A percentile compares a stretch with the other conserved stretches of the same genome.
phyloP scores from a whole-genome alignment of 2,329 filamentous ascomycete genomes.

The Curvularia eragrostidis region DNA sequence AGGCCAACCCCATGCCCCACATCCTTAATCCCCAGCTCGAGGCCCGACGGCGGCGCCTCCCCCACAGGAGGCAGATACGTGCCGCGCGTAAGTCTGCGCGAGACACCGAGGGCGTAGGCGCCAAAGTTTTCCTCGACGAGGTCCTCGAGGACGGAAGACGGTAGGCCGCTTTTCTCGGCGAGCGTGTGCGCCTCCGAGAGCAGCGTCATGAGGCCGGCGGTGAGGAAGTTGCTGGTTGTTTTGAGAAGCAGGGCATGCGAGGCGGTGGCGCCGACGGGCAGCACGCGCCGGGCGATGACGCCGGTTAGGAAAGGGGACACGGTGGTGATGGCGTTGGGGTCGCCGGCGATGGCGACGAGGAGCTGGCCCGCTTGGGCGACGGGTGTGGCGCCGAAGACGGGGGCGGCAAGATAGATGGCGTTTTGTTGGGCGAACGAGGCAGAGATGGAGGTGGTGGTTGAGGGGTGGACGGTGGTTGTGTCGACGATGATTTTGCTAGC shows the following conservation, averaged over 20 bases:
- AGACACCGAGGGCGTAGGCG: conserved; percentile 33
- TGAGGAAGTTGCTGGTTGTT: conserved; percentile 59
- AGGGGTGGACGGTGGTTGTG: conserved; percentile 60
- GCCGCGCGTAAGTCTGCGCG: conserved; percentile 36
- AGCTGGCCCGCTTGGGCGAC: conserved; percentile 57
- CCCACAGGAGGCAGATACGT: conserved; percentile 35
- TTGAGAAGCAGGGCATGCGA: conserved; percentile 57
- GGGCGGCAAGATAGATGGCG: conserved; percentile 53
- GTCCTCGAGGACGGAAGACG: conserved; percentile 51
- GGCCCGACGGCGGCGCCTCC: conserved; percentile 55
- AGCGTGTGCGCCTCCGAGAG: conserved; percentile 60
- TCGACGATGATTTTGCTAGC: conserved; percentile 57
- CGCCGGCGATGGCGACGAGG: conserved; percentile 57
- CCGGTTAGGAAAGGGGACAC: conserved; percentile 53
- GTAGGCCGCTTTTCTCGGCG: conserved; percentile 56
- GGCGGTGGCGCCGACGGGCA: conserved; percentile 54
- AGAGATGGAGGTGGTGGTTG: conserved; percentile 47
- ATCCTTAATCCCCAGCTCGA: conserved; percentile 61
- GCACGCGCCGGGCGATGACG: conserved; percentile 52
- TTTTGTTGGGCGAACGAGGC: conserved; percentile 34
- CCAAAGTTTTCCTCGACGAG: conserved; percentile 50
- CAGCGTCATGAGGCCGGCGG: conserved; percentile 58
- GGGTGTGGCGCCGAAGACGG: conserved; percentile 61
- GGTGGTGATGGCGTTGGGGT: conserved; percentile 42
- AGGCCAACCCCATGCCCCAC: conserved; percentile 58